phyloP scores from a whole-genome alignment of 2,329 filamentous ascomycete species.

The Fusarium beomiforme region DNA sequence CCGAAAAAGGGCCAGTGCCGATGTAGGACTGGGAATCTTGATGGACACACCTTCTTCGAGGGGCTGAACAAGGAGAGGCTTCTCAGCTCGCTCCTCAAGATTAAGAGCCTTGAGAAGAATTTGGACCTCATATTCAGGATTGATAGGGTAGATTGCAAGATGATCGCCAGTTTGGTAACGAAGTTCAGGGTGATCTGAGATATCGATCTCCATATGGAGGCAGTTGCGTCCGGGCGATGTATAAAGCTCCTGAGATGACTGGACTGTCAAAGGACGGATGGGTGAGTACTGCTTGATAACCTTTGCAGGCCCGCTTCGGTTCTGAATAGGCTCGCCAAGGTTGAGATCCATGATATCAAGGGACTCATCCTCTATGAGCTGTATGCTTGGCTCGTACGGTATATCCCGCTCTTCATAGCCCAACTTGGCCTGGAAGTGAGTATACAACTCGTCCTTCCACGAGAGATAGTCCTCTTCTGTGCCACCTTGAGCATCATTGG shows the following conservation, averaged over 20 bases:
- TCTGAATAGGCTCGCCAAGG: constrained; percentile 36
- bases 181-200: constrained; percentile 42
- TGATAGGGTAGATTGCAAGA: constrained; percentile 52
- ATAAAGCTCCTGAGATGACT: constrained; percentile 31
- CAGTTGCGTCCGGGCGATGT: constrained; percentile 43
- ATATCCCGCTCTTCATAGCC: constrained; percentile 37
- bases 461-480: constrained; percentile 51
- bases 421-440: constrained; percentile 29
- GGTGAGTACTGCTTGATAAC: constrained; percentile 36
- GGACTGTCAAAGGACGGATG: constrained; percentile 24
- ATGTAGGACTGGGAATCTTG: constrained; percentile 52
- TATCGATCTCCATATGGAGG: constrained; percentile 51
- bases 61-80: constrained; percentile 38
- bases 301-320: constrained; percentile 31
- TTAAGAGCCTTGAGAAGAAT: constrained; percentile 46
- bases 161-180: constrained; percentile 54
- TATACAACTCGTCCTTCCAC: constrained; percentile 48
- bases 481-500: constrained; percentile 46
- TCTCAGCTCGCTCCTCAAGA: constrained; percentile 29
- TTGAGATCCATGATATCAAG: constrained; percentile 37
- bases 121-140: constrained; percentile 48
- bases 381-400: constrained; percentile 34
- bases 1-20: constrained; percentile 51
- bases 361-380: constrained; percentile 35
- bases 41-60: constrained; percentile 27